Conservation (phyloP, 768 basidiomycete species). For the Naganishia antarctica region DNA sequence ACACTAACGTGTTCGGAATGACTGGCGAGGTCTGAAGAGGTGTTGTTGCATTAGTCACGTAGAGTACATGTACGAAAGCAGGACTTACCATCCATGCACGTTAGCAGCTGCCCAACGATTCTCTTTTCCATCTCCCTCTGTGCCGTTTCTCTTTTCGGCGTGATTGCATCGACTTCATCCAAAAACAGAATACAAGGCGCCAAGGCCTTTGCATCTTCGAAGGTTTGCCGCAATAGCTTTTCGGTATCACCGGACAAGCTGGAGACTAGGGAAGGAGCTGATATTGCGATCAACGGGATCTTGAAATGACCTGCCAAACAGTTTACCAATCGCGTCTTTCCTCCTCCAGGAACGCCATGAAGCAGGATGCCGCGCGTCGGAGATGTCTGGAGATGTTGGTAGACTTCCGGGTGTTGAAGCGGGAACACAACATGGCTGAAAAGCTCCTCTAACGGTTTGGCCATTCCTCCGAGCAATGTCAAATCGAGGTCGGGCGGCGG, state of each 20-base stretch:
- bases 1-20: conserved; percentile 89
- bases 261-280: conserved; percentile 90
- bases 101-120: conserved; percentile 94
- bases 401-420: conserved; percentile 88
- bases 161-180: conserved; percentile 97
- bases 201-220: conserved; percentile 90
- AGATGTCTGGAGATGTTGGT: conserved; percentile 84
- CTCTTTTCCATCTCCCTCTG: conserved; percentile 97
- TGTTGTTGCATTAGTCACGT: no score
- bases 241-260: conserved; percentile 99
- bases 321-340: conserved; percentile 89
- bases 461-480: conserved; percentile 81
- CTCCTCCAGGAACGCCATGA: conserved; percentile 94
- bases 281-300: conserved; percentile 86
- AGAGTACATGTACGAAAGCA: not conserved
- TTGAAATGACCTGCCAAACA: conserved; percentile 93
- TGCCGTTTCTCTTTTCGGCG: conserved; percentile 93
- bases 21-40: conserved; percentile 70
- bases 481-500: conserved; percentile 64
- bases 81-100: conserved; percentile 90
- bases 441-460: conserved; percentile 80
- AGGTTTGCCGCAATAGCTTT: conserved; percentile 89
- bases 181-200: conserved; percentile 94
- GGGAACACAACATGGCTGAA: conserved; percentile 96
- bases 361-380: conserved; percentile 86